Conservation (phyloP, 2,329 filamentous ascomycete species). For the Microdochium paspali region DNA sequence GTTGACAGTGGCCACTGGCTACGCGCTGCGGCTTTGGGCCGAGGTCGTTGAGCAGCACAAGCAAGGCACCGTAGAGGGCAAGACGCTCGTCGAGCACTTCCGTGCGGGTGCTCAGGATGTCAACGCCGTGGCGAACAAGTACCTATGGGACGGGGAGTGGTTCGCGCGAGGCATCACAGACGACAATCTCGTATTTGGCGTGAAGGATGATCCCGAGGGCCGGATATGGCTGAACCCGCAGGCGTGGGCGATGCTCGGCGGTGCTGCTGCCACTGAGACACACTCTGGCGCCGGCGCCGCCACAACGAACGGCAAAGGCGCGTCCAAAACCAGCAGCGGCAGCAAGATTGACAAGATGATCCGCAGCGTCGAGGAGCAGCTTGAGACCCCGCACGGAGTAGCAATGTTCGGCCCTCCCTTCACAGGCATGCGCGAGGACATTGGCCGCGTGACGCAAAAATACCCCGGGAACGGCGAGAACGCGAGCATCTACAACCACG, state of each 20-base stretch:
- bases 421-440: slow-evolving; percentile 45
- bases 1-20: slow-evolving; percentile 46
- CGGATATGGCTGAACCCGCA: slow-evolving; percentile 51
- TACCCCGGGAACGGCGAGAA: slow-evolving; percentile 49
- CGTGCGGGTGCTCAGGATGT: slow-evolving; percentile 31
- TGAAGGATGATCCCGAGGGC: slow-evolving; percentile 38
- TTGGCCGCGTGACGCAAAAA: slow-evolving; percentile 50
- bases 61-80: slow-evolving; percentile 14
- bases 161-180: slow-evolving; percentile 49
- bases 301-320: background rate
- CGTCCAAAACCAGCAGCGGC: background rate
- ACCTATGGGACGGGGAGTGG: slow-evolving; percentile 49
- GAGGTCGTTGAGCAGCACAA: slow-evolving; percentile 33
- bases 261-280: slow-evolving; percentile 31
- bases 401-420: slow-evolving; percentile 47
- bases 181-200: slow-evolving; percentile 41
- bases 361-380: slow-evolving; percentile 37
- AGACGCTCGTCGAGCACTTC: slow-evolving; percentile 30
- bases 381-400: slow-evolving; percentile 42
- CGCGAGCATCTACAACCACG: slow-evolving; percentile 49
- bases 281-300: background rate
- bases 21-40: slow-evolving; percentile 43
- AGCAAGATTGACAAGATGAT: slow-evolving; percentile 32
- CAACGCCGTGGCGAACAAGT: slow-evolving; percentile 38
- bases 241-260: slow-evolving; percentile 43